Percentiles rank a stretch among this genome's conserved stretches.
Conservation (phyloP, 371 early-diverging fungal genomes). For the Saksenaea vasiformis region DNA sequence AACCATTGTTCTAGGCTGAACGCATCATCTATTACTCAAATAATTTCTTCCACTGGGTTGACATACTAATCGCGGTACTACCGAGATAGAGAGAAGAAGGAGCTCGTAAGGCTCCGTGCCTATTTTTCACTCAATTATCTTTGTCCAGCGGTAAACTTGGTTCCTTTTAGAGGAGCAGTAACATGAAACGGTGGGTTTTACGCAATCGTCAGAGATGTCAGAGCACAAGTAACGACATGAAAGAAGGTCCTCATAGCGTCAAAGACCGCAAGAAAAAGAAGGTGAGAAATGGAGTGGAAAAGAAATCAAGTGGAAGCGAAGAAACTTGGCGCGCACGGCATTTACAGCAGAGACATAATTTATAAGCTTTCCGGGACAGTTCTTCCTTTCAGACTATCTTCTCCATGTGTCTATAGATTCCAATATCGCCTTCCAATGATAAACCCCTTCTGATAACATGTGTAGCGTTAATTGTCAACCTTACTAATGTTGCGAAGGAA, state of each 20-base stretch:
- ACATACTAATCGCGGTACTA: not conserved
- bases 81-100: not conserved
- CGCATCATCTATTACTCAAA: not conserved
- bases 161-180: conserved; percentile 12
- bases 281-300: not conserved
- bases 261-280: not conserved
- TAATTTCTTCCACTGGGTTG: not conserved
- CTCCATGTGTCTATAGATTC: not conserved
- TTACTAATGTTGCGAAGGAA: not conserved
- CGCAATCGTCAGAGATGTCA: not conserved
- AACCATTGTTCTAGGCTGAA: conserved; percentile 18
- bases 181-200: conserved; percentile 13
- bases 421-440: not conserved
- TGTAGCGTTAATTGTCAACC: not conserved
- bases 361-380: not conserved
- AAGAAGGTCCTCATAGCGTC: not conserved
- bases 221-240: not conserved
- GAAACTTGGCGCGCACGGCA: not conserved
- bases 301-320: not conserved
- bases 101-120: not conserved
- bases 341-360: not conserved
- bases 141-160: conserved; percentile 8
- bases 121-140: not conserved
- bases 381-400: not conserved
- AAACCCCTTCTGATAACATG: not conserved